Conservation (phyloP, 2,329 filamentous ascomycete species). For the Paecilomyces sp. region DNA sequence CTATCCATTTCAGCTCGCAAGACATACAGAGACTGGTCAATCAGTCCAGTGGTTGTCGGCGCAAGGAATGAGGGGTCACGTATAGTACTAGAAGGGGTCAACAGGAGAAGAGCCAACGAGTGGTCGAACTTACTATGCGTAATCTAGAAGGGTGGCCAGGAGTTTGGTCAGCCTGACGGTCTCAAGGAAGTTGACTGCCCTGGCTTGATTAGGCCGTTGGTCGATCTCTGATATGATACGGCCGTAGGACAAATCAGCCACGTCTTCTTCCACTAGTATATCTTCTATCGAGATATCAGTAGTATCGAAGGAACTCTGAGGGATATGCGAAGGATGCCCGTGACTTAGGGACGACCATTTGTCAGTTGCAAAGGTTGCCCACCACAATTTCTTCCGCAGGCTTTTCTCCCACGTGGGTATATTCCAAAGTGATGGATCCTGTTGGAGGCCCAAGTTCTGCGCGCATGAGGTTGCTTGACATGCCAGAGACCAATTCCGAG, state of each 20-base stretch:
- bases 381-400: slow-evolving; percentile 41
- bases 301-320: slow-evolving; percentile 35
- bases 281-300: slow-evolving; percentile 35
- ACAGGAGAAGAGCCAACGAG: neutral
- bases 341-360: slow-evolving; percentile 42
- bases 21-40: slow-evolving; percentile 5
- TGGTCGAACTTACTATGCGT: slow-evolving; percentile 6
- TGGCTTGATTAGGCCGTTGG: slow-evolving; percentile 22
- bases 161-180: slow-evolving; percentile 9
- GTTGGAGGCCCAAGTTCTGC: slow-evolving; percentile 42
- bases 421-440: slow-evolving; percentile 37
- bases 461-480: slow-evolving; percentile 39
- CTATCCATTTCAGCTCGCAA: slow-evolving; percentile 9
- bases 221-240: slow-evolving; percentile 22
- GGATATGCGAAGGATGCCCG: slow-evolving; percentile 42
- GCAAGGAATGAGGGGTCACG: neutral
- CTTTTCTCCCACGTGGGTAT: slow-evolving; percentile 34
- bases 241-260: slow-evolving; percentile 29
- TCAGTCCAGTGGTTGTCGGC: slow-evolving; percentile 2
- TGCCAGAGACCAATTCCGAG: slow-evolving; percentile 38
- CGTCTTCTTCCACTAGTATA: slow-evolving; percentile 37
- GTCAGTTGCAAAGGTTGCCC: slow-evolving; percentile 37
- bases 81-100: neutral
- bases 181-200: slow-evolving; percentile 32
- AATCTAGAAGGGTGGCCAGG: slow-evolving; percentile 9